These are phyloP conservation scores for Curvularia lunata DNA, from an alignment of 2,329 filamentous ascomycete genomes.

Conservation along the genomic window DNA sequence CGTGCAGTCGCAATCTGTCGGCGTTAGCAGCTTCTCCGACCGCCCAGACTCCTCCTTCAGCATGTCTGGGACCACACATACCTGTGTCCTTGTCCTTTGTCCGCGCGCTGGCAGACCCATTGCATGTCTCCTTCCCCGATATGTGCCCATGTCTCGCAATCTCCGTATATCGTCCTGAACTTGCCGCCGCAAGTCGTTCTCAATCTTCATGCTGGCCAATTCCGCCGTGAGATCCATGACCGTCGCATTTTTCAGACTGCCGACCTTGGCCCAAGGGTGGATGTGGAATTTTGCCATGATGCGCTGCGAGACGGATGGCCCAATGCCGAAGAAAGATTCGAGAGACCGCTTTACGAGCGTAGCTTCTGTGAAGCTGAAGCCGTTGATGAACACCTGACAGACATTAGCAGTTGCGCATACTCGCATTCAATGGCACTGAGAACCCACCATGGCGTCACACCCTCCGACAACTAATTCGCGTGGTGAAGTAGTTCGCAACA, in stretches of 20 bases:
- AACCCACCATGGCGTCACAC: slow-evolving; percentile 36
- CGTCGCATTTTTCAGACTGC: slow-evolving; percentile 75
- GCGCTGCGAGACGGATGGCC: slow-evolving; percentile 59
- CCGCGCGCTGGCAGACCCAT: slow-evolving; percentile 91
- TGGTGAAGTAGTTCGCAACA: slow-evolving; percentile 25
- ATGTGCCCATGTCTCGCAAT: slow-evolving; percentile 88
- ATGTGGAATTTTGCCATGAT: slow-evolving; percentile 91
- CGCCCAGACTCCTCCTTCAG: background rate
- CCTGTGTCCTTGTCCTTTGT: slow-evolving; percentile 83
- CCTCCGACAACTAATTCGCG: slow-evolving; percentile 22
- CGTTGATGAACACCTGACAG: slow-evolving; percentile 79
- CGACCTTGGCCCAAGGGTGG: slow-evolving; percentile 80
- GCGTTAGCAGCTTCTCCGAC: slow-evolving; percentile 19
- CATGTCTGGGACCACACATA: slow-evolving; percentile 35
- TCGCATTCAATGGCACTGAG: background rate
- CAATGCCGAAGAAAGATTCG: slow-evolving; percentile 50
- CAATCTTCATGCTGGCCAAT: slow-evolving; percentile 89
- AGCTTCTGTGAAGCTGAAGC: slow-evolving; percentile 82
- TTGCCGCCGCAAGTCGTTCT: slow-evolving; percentile 81
- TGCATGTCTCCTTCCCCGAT: slow-evolving; percentile 87
- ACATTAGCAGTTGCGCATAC: slow-evolving; percentile 19
- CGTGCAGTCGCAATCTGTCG: slow-evolving; percentile 63
- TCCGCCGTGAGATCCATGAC: slow-evolving; percentile 83
- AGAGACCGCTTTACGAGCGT: slow-evolving; percentile 85
- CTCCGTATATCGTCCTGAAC: slow-evolving; percentile 85